Percentiles rank a stretch among this genome's conserved stretches.
Evolutionary conservation across 2,329 filamentous ascomycete species (phyloP).

Genomic region (Fusarium penzigii): DNA sequence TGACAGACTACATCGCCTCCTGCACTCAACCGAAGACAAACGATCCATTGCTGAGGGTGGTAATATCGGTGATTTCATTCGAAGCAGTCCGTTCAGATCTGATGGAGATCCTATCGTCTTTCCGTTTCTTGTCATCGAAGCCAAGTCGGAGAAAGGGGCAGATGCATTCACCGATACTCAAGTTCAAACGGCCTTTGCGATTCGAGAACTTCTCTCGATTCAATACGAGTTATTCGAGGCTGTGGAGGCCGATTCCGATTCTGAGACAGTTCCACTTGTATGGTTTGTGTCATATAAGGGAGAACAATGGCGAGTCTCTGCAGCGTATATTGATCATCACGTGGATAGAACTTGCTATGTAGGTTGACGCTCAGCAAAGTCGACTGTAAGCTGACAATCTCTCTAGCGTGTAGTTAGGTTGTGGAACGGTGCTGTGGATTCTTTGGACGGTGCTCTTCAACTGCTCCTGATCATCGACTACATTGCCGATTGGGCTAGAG

Average conservation of each 20-base stretch:
- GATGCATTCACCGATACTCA: slow-evolving; percentile 10
- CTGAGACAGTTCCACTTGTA: slow-evolving; percentile 2
- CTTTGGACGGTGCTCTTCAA: slow-evolving; percentile 5
- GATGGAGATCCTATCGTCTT: slow-evolving; percentile 2
- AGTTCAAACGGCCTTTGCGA: slow-evolving; percentile 16
- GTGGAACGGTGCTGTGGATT: slow-evolving; percentile 9
- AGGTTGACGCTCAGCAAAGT: too few relatives aligned
- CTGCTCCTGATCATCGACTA: slow-evolving; percentile 12
- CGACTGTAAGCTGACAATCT: neutral
- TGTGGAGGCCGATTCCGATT: neutral
- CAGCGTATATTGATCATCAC: neutral
- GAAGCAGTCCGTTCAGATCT: neutral
- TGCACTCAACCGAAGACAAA: neutral
- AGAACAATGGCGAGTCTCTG: slow-evolving; percentile 5
- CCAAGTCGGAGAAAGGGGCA: slow-evolving; percentile 1
- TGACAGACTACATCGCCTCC: neutral
- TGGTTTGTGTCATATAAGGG: slow-evolving; percentile 7
- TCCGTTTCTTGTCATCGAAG: slow-evolving; percentile 8
- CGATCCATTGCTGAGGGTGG: too few relatives aligned
- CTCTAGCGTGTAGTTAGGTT: neutral
- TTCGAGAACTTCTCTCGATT: slow-evolving; percentile 7
- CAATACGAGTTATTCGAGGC: neutral
- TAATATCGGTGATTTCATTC: neutral
- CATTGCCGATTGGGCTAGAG: slow-evolving; percentile 14
- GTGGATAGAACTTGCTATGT: too few relatives aligned